Evolutionary conservation across 2,329 filamentous ascomycete genomes (phyloP).

Genomic region (Torrubiella hemipterigena): DNA sequence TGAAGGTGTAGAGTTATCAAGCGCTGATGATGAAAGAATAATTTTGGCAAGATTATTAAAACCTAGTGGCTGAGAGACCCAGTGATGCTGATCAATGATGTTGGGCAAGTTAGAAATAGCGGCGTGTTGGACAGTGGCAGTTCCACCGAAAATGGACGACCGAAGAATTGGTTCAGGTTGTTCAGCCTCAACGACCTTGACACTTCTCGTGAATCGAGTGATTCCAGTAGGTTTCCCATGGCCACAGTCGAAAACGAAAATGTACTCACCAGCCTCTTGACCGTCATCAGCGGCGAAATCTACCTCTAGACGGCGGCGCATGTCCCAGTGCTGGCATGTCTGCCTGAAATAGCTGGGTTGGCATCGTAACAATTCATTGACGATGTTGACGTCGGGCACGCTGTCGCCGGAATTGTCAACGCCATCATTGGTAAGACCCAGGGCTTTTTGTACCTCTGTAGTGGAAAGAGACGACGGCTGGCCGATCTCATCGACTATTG

Average conservation of each 20-base stretch:
- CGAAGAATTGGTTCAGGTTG: neutral
- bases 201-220: slow-evolving; percentile 27
- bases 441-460: slow-evolving; percentile 55
- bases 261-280: slow-evolving; percentile 61
- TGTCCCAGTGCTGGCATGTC: slow-evolving; percentile 79
- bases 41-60: slow-evolving; percentile 47
- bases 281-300: slow-evolving; percentile 79
- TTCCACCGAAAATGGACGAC: slow-evolving; percentile 4
- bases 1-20: slow-evolving; percentile 67
- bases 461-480: slow-evolving; percentile 75
- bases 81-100: slow-evolving; percentile 15
- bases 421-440: slow-evolving; percentile 60
- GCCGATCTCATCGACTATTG: slow-evolving; percentile 62
- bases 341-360: slow-evolving; percentile 69
- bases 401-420: too few relatives aligned
- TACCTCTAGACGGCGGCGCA: slow-evolving; percentile 73
- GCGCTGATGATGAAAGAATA: slow-evolving; percentile 55
- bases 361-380: slow-evolving; percentile 62
- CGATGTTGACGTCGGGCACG: slow-evolving; percentile 73
- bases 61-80: slow-evolving; percentile 15
- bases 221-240: slow-evolving; percentile 35
- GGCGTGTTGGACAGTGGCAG: slow-evolving; percentile 11
- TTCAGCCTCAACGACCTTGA: neutral
- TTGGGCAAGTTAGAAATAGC: slow-evolving; percentile 9
- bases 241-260: slow-evolving; percentile 65